These are phyloP conservation scores for Beauveria rudraprayagi DNA, from an alignment of 2,329 filamentous ascomycete species.

Conservation along the genomic window DNA sequence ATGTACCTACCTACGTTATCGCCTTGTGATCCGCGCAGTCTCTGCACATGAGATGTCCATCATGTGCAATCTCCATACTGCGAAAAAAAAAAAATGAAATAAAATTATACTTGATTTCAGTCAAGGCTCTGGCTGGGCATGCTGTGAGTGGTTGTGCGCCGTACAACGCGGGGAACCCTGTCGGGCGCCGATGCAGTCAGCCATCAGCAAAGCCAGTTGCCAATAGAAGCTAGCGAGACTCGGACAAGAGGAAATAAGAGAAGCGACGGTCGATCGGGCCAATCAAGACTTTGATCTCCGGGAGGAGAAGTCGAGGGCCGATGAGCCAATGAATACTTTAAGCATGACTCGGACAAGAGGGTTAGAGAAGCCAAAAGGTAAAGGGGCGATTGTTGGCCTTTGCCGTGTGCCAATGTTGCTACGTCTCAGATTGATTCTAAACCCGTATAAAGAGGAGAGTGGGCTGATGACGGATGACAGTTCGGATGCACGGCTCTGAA, in stretches of 20 bases:
- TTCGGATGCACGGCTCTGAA: background rate
- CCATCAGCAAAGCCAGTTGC: background rate
- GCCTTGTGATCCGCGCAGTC: background rate
- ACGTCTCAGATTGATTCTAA: background rate
- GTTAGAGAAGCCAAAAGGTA: background rate
- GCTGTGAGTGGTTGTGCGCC: background rate
- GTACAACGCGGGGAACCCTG: slow-evolving; percentile 3
- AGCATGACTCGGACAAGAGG: background rate
- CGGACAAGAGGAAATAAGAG: background rate
- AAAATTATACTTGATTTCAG: no score
- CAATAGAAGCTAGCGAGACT: background rate
- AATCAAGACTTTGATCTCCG: background rate
- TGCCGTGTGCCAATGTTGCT: background rate
- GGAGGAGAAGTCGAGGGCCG: background rate
- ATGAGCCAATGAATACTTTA: background rate
- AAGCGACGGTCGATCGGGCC: background rate
- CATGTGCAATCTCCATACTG: background rate
- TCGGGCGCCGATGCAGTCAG: background rate
- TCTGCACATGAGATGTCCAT: background rate
- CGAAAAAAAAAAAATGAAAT: no score
- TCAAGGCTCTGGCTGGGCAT: background rate
- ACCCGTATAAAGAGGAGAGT: no score
- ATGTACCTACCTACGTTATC: background rate
- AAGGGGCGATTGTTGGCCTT: background rate
- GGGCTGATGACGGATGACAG: background rate